Base-by-base conservation (phyloP, 768 basidiomycete species). In the Hygrophoropsis aurantiaca region DNA sequence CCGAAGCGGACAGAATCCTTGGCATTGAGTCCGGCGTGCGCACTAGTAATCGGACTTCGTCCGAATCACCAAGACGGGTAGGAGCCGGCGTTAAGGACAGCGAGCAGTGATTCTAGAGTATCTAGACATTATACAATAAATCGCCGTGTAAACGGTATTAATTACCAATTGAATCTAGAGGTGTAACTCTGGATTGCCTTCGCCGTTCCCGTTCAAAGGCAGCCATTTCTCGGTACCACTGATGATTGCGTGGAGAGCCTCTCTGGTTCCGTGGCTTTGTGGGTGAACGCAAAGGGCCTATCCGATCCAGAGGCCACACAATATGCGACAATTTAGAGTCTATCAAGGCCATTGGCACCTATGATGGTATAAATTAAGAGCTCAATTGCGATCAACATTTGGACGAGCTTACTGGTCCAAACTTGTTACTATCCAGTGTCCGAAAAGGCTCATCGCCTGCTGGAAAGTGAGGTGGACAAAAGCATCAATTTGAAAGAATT, bases 371-470 rank as follows among this genome's bases (percentile, higher is more conserved):
- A 7, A 18, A 20, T 20, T 11, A 44, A 24, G 2, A 42, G 16
- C 30, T 19, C 25, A 46, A 16, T 45, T 18, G 39, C 50, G 11
- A 52, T 10, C 19, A 0, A 49, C 6, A 42, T 11, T 37, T 45
- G 25, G 36, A 35, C 54, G 50, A 23, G 65, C 75, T 50, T 59
- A 87, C 85, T 8, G 87, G 82, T 6, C 87, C 87, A 61, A 85
- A 86, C 1, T 69, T 62, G 60, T 87, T 88, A 67, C 85, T 88
- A 56, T 88, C 87, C 44, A 82, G 73, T 8, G 80, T 85, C 46
- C 79, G 73, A 55, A 82, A 84, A 4, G 76, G 72, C 57, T 86
- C 82, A 50, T 87, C 85, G 7, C 85, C 85, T 85, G 42, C 16
- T 32, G n/a, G 44, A 19, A 20, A 32, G 11, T 21, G 32, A 33